Base-by-base conservation (phyloP, 495 filamentous ascomycete genomes). In the Penicillium malachiteum region DNA sequence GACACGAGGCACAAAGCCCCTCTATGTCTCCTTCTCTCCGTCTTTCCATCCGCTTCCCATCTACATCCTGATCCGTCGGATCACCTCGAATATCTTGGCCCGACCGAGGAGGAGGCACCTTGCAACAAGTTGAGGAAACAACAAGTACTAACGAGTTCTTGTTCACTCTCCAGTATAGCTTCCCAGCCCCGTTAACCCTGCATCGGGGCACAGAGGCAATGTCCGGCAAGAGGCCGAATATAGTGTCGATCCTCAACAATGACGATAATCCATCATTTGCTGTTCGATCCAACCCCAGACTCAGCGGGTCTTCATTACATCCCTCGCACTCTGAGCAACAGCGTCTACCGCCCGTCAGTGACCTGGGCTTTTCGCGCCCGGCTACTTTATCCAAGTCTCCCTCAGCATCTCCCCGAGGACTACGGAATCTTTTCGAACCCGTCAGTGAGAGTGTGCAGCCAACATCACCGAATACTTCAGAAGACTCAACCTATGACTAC, bases 171-270 rank as follows among this genome's bases (percentile, higher is more conserved):
- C 62, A 63, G 61, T 61, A 64, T 62, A 64, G 32, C 37, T 62
- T 63, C 52, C 56, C 60, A 50, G 57, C 53, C 48, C 50, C 58
- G 50, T 52, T 68, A 50, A 57, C 49, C 55, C 26, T 47, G 45
- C 34, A 53, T 56, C 52, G 55, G 55, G 59, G 53, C 52, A 11
- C 40, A 31, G 55, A 62, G 51, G 57, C 69, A 60, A 75, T 75
- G 71, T 66, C 70, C 3, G 14, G 66, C 56, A 65, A 67, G 59
- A 68, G 60, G 58, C 57, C 69, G 26, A 71, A 65, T 57, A 71
- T 79, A 56, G 73, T 77, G 54, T 79, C 76, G 21, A 79, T 79
- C 50, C 48, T 79, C 55, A 79, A 79, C 65, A 76, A 79, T 63
- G 75, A 79, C 59, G 75, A 79, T 54, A 70, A 77, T 49, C 76